Evolutionary conservation across 1,139 yeast species (phyloP).

Genomic region (Zygosaccharomyces pseudobailii): DNA sequence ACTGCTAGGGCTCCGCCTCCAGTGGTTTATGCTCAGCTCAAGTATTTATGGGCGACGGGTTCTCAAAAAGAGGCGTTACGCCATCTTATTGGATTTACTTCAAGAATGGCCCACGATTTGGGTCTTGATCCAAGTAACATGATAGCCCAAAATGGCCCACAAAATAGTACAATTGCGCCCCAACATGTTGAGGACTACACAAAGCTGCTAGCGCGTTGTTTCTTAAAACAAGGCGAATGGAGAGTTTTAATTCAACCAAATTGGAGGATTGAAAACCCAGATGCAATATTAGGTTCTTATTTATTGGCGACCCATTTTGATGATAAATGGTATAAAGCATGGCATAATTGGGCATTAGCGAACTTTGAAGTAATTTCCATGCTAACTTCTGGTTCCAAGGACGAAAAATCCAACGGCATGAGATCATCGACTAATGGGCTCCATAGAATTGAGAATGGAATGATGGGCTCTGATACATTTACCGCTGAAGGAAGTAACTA

Average conservation of each 20-base stretch:
- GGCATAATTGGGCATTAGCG: constrained; percentile 99
- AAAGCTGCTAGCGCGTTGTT: constrained; percentile 86
- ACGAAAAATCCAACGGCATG: constrained; percentile 26
- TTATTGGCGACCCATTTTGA: constrained; percentile 93
- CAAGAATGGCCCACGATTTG: constrained; percentile 82
- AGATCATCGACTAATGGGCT: constrained; percentile 16
- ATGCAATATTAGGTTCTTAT: constrained; percentile 85
- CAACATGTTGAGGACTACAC: constrained; percentile 80
- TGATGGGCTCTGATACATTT: constrained; percentile 25
- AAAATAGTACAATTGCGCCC: constrained; percentile 61
- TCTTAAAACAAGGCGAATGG: constrained; percentile 98
- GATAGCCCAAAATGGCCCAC: constrained; percentile 54
- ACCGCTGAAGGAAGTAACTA: constrained; percentile 27
- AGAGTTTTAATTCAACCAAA: constrained; percentile 71
- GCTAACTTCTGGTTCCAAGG: constrained; percentile 42
- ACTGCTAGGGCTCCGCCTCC: constrained; percentile 88
- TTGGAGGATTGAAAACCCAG: constrained; percentile 66
- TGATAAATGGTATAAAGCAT: constrained; percentile 91
- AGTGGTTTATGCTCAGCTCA: constrained; percentile 93
- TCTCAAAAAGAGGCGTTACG: constrained; percentile 80
- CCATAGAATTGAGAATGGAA: constrained; percentile 20
- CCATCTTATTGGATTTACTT: constrained; percentile 83
- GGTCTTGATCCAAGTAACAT: constrained; percentile 77
- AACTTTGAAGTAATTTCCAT: constrained; percentile 90
- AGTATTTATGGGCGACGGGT: constrained; percentile 96